phyloP scores from a whole-genome alignment of 148 eudicot genomes.

The Camellia japonica region DNA sequence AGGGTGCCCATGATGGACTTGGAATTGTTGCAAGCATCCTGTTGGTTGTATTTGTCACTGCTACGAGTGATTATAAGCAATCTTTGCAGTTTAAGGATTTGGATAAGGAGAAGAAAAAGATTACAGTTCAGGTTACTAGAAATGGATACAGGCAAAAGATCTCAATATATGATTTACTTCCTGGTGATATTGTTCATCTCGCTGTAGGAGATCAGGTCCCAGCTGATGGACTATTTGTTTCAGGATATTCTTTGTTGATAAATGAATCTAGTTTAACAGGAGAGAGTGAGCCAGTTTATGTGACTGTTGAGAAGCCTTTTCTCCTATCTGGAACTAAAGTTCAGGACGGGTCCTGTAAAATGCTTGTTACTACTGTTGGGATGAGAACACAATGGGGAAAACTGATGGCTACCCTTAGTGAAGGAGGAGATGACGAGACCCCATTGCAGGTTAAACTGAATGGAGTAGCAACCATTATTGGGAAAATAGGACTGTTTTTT shows the following conservation, averaged over 20 bases:
- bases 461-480: constrained; percentile 87
- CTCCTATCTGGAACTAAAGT: constrained; percentile 90
- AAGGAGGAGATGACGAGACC: constrained; percentile 92
- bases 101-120: constrained; percentile 84
- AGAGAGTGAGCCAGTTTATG: constrained; percentile 72
- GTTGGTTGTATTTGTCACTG: constrained; percentile 81
- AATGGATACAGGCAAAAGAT: constrained; percentile 69
- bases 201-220: constrained; percentile 85
- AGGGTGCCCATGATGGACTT: constrained; percentile 87
- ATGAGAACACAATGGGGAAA: constrained; percentile 97
- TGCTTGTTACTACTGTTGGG: constrained; percentile 84
- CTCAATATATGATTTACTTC: constrained; percentile 67
- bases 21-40: constrained; percentile 83
- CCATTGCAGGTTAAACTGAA: constrained; percentile 83
- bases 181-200: constrained; percentile 85
- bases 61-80: constrained; percentile 80
- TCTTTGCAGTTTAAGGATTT: constrained; percentile 83
- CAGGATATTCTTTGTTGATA: constrained; percentile 69
- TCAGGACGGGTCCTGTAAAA: constrained; percentile 77
- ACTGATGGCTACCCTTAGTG: constrained; percentile 77
- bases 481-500: constrained; percentile 79
- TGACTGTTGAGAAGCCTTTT: constrained; percentile 54
- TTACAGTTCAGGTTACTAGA: constrained; percentile 70
- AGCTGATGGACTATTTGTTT: constrained; percentile 74
- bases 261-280: constrained; percentile 86